A percentile compares a stretch with the other conserved stretches of the same genome.
phyloP scores from a whole-genome alignment of 2,329 filamentous ascomycete species.

The Myotisia sp. region DNA sequence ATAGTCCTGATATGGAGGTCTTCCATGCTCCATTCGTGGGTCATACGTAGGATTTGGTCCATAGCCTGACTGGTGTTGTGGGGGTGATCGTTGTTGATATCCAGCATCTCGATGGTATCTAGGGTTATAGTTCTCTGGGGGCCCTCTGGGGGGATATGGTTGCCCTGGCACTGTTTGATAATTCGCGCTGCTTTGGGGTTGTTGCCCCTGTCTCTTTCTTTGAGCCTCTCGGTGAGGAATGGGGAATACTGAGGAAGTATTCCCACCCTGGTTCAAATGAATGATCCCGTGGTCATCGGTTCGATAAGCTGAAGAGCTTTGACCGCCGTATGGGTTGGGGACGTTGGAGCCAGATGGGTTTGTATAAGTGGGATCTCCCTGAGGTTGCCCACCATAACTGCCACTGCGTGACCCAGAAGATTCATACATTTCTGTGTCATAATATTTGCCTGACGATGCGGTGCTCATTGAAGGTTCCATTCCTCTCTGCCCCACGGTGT shows the following conservation, averaged over 20 bases:
- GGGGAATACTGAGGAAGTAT: conserved; percentile 11
- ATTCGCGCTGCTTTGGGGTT: conserved; percentile 1
- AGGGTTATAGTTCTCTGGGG: conserved; percentile 6
- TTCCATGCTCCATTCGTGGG: conserved; percentile 2
- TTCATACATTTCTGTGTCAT: conserved; percentile 2
- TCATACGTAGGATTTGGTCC: conserved; percentile 2
- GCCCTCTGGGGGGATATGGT: conserved; percentile 8
- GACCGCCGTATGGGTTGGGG: conserved; percentile 6
- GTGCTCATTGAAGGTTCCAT: conserved; percentile 7
- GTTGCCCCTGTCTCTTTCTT: conserved; percentile 4
- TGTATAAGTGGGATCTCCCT: neutral
- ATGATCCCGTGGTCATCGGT: conserved; percentile 9
- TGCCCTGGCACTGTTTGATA: conserved; percentile 3
- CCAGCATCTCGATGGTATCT: conserved; percentile 3
- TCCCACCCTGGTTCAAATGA: conserved; percentile 10
- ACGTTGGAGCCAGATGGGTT: neutral
- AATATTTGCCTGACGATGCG: conserved; percentile 6
- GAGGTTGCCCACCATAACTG: neutral
- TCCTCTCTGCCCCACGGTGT: conserved; percentile 3
- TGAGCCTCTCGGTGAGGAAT: conserved; percentile 10
- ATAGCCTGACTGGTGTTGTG: conserved; percentile 3
- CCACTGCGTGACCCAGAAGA: neutral
- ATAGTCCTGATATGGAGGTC: conserved; percentile 4
- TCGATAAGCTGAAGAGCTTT: conserved; percentile 4
- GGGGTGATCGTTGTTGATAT: conserved; percentile 5